Evolutionary conservation across 2,329 filamentous ascomycete genomes (phyloP).

Genomic region (Ascochyta rabiei): DNA sequence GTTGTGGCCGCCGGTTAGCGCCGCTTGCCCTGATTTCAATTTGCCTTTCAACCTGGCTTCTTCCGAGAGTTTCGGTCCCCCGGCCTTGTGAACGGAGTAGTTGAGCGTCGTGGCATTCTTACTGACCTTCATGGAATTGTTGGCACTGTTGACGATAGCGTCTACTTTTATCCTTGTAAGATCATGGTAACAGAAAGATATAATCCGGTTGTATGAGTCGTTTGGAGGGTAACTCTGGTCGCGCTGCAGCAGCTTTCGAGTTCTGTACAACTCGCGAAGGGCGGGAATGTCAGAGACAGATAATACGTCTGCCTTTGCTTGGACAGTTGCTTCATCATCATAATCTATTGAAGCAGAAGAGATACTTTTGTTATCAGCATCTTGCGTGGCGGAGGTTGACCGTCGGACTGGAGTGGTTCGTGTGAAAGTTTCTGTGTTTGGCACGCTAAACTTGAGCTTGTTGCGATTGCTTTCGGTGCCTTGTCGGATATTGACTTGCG

Average conservation of each 20-base stretch:
- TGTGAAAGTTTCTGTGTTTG: not conserved
- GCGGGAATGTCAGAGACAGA: slow-evolving; percentile 32
- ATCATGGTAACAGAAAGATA: slow-evolving; percentile 40
- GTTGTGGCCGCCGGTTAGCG: slow-evolving; percentile 35
- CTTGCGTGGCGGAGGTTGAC: not conserved
- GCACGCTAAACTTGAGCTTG: slow-evolving; percentile 27
- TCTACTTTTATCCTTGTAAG: slow-evolving; percentile 42
- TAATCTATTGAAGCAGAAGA: slow-evolving; percentile 20
- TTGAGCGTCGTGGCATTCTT: slow-evolving; percentile 29
- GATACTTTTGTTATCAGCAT: slow-evolving; percentile 10
- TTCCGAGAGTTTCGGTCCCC: slow-evolving; percentile 31
- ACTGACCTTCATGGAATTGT: slow-evolving; percentile 18
- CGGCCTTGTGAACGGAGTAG: slow-evolving; percentile 33
- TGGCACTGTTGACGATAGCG: slow-evolving; percentile 44
- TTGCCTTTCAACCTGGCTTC: slow-evolving; percentile 25
- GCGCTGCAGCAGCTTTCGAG: slow-evolving; percentile 29
- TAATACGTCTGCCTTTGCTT: slow-evolving; percentile 16
- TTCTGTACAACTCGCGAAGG: slow-evolving; percentile 35
- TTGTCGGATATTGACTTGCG: slow-evolving; percentile 23
- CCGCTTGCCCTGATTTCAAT: slow-evolving; percentile 31
- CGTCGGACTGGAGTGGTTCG: slow-evolving; percentile 4
- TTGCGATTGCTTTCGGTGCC: slow-evolving; percentile 17
- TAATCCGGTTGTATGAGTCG: slow-evolving; percentile 36
- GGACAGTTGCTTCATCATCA: slow-evolving; percentile 6
- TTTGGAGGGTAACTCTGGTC: slow-evolving; percentile 40